Evolutionary conservation across 306 rosid genomes (phyloP), one percentile per base, ranked within the genome.

Genomic region (Fagus sylvatica): DNA sequence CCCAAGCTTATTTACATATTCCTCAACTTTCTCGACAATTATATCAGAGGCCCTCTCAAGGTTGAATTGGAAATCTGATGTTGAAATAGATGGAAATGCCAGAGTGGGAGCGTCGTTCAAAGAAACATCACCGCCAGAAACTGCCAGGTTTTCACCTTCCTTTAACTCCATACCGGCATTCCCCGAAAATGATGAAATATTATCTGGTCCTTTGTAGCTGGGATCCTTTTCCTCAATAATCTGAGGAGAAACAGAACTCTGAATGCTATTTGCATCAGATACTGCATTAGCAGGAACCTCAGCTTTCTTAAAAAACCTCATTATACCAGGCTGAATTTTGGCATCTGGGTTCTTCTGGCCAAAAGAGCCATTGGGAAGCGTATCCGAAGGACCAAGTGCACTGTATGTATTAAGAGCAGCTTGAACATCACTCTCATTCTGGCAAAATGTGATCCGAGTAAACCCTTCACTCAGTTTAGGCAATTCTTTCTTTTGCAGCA

Each of bases 1-100:
- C 69, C 82, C 88, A 73, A 88, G 72, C 84, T 85, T 89, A 67
- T 76, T 68, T 42, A 87, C 11, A 74, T 84, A 91, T 78, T 95
- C 97, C 5, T 75, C 83, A 41, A 89, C 97, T 83, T 84, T 88
- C 72, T 89, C 91, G 12, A 95, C 84, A 81, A 92, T 89, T 73
- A 95, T 88, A 33, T 88, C 97, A 83, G 98, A 89, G 56, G 97
- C 98, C 84, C 86, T 92, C 55, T 89, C 96, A 67, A 66, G 85
- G 85, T 86, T 79, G 77, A 95, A 95, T 64, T 92, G 90, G 76
- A 92, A 95, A 87, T 91, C 98, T 72, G 98, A 76, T 39, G 98
- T 95, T 33, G 98, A 95, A 87, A 92, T 85, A 55, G 98, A 95
- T 39, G 98, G 98, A 86, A 92, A 95, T 41, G 97, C 98, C 48